Conservation (phyloP, 2,329 filamentous ascomycete genomes). For the Penicillium sp. region DNA sequence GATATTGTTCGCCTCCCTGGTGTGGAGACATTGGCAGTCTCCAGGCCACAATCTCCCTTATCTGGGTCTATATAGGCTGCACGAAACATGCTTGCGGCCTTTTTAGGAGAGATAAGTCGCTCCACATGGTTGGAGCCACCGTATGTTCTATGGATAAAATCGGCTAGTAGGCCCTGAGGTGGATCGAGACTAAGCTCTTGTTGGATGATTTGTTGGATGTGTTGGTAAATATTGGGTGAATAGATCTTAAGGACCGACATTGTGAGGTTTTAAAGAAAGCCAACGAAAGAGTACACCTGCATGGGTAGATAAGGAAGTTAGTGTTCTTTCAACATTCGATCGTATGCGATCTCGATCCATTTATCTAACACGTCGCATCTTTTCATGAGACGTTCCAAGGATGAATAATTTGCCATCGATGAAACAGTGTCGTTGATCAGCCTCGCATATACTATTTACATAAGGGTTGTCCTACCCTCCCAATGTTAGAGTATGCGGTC, state of each 20-base stretch:
- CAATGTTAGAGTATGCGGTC: no score
- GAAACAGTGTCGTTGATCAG: no score
- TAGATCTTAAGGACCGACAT: neutral
- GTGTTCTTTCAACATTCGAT: no score
- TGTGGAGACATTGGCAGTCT: neutral
- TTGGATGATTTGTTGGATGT: neutral
- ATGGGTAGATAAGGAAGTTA: no score
- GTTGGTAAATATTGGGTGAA: neutral
- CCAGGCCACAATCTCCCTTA: neutral
- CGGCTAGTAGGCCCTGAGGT: neutral
- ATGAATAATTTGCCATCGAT: no score
- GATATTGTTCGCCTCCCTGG: neutral
- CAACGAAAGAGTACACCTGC: no score
- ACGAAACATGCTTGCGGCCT: neutral
- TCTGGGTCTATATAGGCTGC: neutral
- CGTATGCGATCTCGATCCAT: no score
- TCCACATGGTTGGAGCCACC: neutral
- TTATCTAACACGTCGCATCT: no score
- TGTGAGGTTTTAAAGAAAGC: neutral
- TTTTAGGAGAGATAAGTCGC: neutral
- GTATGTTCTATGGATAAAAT: neutral
- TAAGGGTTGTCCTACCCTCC: no score
- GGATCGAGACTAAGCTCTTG: neutral
- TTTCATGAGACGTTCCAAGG: no score
- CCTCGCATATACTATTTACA: no score